A percentile compares a stretch with the other conserved stretches of the same genome.
Conservation (phyloP, 1,284 basidiomycete genomes). For the Leucoagaricus sp. region DNA sequence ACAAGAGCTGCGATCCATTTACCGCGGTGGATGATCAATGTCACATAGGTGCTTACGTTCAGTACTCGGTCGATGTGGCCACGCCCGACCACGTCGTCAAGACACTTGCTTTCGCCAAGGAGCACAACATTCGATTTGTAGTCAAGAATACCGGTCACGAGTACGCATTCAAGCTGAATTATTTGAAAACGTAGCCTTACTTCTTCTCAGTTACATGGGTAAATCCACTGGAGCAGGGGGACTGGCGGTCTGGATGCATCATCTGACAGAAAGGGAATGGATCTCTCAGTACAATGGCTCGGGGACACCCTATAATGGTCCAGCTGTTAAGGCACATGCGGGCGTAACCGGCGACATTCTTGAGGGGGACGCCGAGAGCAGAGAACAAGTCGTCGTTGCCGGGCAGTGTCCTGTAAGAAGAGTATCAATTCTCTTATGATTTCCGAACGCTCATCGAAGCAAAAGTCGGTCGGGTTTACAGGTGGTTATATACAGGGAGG, state of each 20-base stretch:
- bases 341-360: conserved; percentile 19
- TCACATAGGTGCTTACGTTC: conserved; percentile 18
- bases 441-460: conserved; percentile 4
- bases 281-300: conserved; percentile 15
- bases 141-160: conserved; percentile 26
- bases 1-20: conserved; percentile 23
- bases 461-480: conserved; percentile 20
- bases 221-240: conserved; percentile 11
- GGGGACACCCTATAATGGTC: conserved; percentile 13
- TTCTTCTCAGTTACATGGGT: conserved; percentile 16
- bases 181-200: conserved; percentile 2
- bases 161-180: conserved; percentile 11
- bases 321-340: conserved; percentile 20
- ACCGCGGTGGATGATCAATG: conserved; percentile 18
- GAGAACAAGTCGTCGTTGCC: conserved; percentile 17
- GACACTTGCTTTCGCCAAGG: conserved; percentile 21
- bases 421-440: background rate
- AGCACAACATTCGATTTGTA: conserved; percentile 23
- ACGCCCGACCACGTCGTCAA: conserved; percentile 21
- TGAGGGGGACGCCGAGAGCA: conserved; percentile 17
- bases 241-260: conserved; percentile 12
- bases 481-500: conserved; percentile 41
- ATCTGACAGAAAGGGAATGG: conserved; percentile 17
- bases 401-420: conserved; percentile 21
- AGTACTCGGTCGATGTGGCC: conserved; percentile 22